A percentile compares a stretch with the other conserved stretches of the same genome.
Evolutionary conservation across 2,329 filamentous ascomycete genomes (phyloP).

Genomic region (Cercospora sojina): DNA sequence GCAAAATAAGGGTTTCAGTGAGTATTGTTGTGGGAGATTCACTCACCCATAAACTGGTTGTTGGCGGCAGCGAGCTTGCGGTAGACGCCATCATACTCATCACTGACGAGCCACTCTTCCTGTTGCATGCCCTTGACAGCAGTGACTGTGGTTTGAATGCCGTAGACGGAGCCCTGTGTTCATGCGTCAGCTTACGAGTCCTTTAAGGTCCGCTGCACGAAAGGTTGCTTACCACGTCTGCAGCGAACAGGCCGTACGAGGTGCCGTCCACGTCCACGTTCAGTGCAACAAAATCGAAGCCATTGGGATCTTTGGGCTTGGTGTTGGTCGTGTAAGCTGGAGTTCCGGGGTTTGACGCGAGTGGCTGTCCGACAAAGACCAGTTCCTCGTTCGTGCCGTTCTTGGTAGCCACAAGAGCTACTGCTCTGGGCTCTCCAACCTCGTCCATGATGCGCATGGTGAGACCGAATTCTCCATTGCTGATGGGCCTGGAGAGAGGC

Average conservation of each 20-base stretch:
- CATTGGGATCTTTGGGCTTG: not conserved
- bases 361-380: slow-evolving; percentile 12
- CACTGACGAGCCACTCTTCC: slow-evolving; percentile 11
- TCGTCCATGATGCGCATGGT: slow-evolving; percentile 9
- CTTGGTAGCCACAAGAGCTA: slow-evolving; percentile 19
- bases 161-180: slow-evolving; percentile 8
- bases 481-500: not conserved
- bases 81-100: not conserved
- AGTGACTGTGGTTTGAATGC: slow-evolving; percentile 8
- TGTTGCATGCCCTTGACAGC: slow-evolving; percentile 11
- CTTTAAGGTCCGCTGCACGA: not conserved
- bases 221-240: not conserved
- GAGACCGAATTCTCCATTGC: slow-evolving; percentile 18
- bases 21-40: not conserved
- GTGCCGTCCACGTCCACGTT: slow-evolving; percentile 19
- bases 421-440: not conserved
- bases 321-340: slow-evolving; percentile 12
- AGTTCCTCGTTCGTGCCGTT: slow-evolving; percentile 18
- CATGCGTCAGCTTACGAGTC: not conserved
- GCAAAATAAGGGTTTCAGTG: not conserved
- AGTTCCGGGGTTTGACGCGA: slow-evolving; percentile 16
- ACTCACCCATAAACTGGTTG: slow-evolving; percentile 14
- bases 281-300: slow-evolving; percentile 8
- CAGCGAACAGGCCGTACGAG: slow-evolving; percentile 12
- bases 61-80: slow-evolving; percentile 14